Evolutionary conservation across 179 eudicot genomes (phyloP).

Genomic region (Beta corolliflora): DNA sequence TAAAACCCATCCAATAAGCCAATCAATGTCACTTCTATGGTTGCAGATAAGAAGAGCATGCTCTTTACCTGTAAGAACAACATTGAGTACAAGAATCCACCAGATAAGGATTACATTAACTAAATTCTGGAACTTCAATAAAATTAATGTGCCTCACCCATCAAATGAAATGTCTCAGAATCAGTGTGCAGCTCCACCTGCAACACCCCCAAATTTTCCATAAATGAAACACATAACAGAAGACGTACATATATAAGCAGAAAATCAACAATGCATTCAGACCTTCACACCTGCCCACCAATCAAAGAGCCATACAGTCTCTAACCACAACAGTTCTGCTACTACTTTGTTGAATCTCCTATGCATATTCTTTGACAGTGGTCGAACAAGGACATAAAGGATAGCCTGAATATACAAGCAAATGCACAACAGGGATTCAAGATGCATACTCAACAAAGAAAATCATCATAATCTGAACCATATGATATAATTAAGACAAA

Average conservation of each 20-base stretch:
- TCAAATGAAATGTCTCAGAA: conserved; percentile 59
- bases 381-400: conserved; percentile 52
- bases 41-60: conserved; percentile 63
- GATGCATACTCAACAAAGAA: neutral
- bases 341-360: conserved; percentile 67
- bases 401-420: conserved; percentile 47
- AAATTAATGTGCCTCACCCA: conserved; percentile 53
- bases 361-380: conserved; percentile 64
- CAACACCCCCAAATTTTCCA: conserved; percentile 23
- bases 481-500: neutral
- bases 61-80: conserved; percentile 61
- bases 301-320: conserved; percentile 81
- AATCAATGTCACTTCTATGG: conserved; percentile 73
- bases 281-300: conserved; percentile 97
- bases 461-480: neutral
- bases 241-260: neutral
- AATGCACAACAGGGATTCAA: neutral
- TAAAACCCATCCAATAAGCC: conserved; percentile 78
- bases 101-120: neutral
- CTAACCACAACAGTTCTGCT: conserved; percentile 75
- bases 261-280: neutral
- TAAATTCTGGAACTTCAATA: neutral
- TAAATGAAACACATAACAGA: neutral
- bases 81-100: conserved; percentile 14
- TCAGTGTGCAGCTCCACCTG: conserved; percentile 75